Conservation (phyloP, 2,329 filamentous ascomycete species). For the Cadophora luteo-olivacea region DNA sequence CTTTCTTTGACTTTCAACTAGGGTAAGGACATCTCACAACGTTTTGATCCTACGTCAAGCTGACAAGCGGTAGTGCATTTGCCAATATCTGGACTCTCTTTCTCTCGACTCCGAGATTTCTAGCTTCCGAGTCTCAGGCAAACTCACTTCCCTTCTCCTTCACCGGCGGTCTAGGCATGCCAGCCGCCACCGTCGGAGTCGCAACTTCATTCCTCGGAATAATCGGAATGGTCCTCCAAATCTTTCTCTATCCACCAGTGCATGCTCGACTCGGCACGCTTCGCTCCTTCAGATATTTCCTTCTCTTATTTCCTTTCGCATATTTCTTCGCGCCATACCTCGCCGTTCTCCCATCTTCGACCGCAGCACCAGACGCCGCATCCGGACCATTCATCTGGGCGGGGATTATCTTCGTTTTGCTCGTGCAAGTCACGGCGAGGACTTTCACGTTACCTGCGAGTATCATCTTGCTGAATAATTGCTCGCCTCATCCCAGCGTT, state of each 20-base stretch:
- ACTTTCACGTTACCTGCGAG: slow-evolving; percentile 65
- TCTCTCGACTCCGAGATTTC: slow-evolving; percentile 61
- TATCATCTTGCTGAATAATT: slow-evolving; percentile 66
- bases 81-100: slow-evolving; percentile 65
- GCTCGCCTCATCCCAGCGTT: slow-evolving; percentile 51
- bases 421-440: slow-evolving; percentile 62
- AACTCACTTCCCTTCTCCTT: slow-evolving; percentile 48
- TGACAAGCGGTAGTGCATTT: slow-evolving; percentile 51
- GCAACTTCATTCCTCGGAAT: slow-evolving; percentile 74
- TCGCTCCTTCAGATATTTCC: slow-evolving; percentile 68
- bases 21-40: slow-evolving; percentile 45
- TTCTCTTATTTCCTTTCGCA: slow-evolving; percentile 70
- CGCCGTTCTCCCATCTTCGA: slow-evolving; percentile 49
- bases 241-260: slow-evolving; percentile 70
- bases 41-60: slow-evolving; percentile 43
- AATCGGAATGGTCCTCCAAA: slow-evolving; percentile 71
- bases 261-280: slow-evolving; percentile 57
- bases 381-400: slow-evolving; percentile 57
- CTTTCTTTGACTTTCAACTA: slow-evolving; percentile 45
- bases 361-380: slow-evolving; percentile 46
- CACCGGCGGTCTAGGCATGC: slow-evolving; percentile 72
- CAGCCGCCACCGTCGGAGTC: slow-evolving; percentile 68
- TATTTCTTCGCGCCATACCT: slow-evolving; percentile 74
- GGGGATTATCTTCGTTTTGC: slow-evolving; percentile 58
- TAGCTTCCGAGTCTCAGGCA: not conserved